Evolutionary conservation across 1,284 basidiomycete species (phyloP).

Genomic region (Cryptococcus sp.): DNA sequence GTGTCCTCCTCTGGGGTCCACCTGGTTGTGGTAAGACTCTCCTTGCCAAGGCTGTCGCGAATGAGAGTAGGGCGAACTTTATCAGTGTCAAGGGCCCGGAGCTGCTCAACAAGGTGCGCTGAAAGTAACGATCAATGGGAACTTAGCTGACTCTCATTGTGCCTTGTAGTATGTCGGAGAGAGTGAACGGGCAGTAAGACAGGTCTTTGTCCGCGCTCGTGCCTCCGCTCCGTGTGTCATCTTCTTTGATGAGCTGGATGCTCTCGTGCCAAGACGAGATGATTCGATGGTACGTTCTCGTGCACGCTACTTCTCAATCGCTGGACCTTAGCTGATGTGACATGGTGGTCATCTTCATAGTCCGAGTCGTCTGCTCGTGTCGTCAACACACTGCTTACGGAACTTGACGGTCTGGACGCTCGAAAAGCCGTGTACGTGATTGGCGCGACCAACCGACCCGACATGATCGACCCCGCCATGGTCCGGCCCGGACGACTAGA

Average conservation of each 20-base stretch:
- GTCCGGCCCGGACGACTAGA: conserved; percentile 93
- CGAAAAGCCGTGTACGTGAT: conserved; percentile 93
- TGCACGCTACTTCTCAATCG: neutral
- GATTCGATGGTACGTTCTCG: conserved; percentile 72
- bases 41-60: conserved; percentile 94
- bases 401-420: conserved; percentile 89
- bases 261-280: conserved; percentile 89
- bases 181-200: conserved; percentile 90
- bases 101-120: conserved; percentile 83
- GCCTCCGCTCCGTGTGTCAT: conserved; percentile 97
- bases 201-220: conserved; percentile 97
- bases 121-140: neutral
- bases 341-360: conserved; percentile 51
- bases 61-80: conserved; percentile 91
- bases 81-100: conserved; percentile 98
- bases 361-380: conserved; percentile 96
- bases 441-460: conserved; percentile 95
- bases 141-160: too few species aligned
- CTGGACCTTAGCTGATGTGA: conserved; percentile 6
- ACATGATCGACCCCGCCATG: conserved; percentile 99
- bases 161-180: conserved; percentile 86
- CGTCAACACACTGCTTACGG: conserved; percentile 94
- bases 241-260: conserved; percentile 99
- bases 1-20: conserved; percentile 96
- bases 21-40: conserved; percentile 97